Base-by-base conservation (phyloP, 2,329 filamentous ascomycete species). In the Cyphellophora europaea region DNA sequence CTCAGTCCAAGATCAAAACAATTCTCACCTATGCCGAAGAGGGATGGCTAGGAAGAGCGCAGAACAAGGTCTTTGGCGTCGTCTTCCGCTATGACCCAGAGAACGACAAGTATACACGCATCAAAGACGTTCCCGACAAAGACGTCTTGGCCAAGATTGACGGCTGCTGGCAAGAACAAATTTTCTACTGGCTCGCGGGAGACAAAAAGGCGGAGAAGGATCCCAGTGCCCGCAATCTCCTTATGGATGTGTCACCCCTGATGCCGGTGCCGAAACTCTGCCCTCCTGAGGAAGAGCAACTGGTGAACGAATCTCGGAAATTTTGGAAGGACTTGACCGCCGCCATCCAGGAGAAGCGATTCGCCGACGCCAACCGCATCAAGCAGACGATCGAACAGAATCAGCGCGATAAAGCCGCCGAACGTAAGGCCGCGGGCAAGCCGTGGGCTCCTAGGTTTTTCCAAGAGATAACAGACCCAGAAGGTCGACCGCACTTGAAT, bases 1-100 rank as follows among this genome's bases (percentile, higher is more conserved):
- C 82, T n/a, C 79, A 87, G 63, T 94, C 87, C 2, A 82, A 79
- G 54, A 74, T 93, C 47, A 96, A 96, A 65, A 82, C 80, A 12
- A 94, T 98, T 44, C 63, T 98, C 30, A 80, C 93, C 51, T 98
- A 98, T 56, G 67, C 88, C 36, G 89, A 96, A 53, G 89, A 96
- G 50, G 87, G 88, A 32, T 98, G 91, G 88, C 71, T 96, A 18
- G 85, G 88, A 30, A 84, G 85, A 47, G 76, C 85, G 13, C 89
- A 93, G 49, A 94, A 96, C 61, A 87, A 82, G 54, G 81, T 98
- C 21, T 78, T 93, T 42, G 91, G 91, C 12, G 77, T 95, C 36
- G 72, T 96, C 36, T 98, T 94, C 70, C 80, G 74, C 32, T 94
- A 94, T 49, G 82, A 94, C 52, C 82, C 87, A 0, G 76, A 84